Evolutionary conservation across 2,329 filamentous ascomycete species (phyloP).

Genomic region (Davidsoniella eucalypti): DNA sequence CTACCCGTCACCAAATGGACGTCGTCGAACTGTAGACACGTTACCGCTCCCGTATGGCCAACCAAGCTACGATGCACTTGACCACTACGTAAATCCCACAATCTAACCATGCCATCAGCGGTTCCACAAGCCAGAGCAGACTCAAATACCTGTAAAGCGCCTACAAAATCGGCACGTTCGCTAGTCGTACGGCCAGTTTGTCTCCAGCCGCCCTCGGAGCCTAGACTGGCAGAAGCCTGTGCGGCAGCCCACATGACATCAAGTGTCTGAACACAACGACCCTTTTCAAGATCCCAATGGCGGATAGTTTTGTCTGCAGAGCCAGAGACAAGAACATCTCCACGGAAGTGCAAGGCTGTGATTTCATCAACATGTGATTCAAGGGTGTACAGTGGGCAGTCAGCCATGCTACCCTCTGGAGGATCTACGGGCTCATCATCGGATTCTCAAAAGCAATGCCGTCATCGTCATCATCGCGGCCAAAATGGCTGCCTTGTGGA

Average conservation of each 20-base stretch:
- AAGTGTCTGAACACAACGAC: conserved; percentile 91
- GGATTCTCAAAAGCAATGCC: conserved; percentile 56
- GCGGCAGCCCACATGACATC: conserved; percentile 97
- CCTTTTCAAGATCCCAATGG: conserved; percentile 94
- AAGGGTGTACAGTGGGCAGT: conserved; percentile 78
- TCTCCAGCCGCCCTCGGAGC: conserved; percentile 52
- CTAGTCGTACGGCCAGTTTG: conserved; percentile 42
- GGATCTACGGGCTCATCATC: conserved; percentile 54
- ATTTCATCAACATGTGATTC: conserved; percentile 87
- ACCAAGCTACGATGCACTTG: conserved; percentile 95
- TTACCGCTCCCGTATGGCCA: conserved; percentile 88
- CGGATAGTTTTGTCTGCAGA: conserved; percentile 94
- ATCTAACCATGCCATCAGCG: conserved; percentile 86
- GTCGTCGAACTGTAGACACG: conserved; percentile 90
- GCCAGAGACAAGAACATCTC: conserved; percentile 81
- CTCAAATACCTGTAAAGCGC: conserved; percentile 88
- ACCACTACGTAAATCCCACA: conserved; percentile 93
- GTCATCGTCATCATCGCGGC: conserved; percentile 42
- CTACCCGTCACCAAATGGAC: conserved; percentile 88
- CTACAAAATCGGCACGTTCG: conserved; percentile 70
- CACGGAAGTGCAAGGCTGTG: conserved; percentile 80
- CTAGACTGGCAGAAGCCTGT: conserved; percentile 59
- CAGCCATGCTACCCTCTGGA: conserved; percentile 64
- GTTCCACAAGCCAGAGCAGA: conserved; percentile 90
- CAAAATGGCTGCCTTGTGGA: conserved; percentile 45